Base-by-base conservation (phyloP, 148 eudicot genomes). In the Vaccinium vitisidaea region DNA sequence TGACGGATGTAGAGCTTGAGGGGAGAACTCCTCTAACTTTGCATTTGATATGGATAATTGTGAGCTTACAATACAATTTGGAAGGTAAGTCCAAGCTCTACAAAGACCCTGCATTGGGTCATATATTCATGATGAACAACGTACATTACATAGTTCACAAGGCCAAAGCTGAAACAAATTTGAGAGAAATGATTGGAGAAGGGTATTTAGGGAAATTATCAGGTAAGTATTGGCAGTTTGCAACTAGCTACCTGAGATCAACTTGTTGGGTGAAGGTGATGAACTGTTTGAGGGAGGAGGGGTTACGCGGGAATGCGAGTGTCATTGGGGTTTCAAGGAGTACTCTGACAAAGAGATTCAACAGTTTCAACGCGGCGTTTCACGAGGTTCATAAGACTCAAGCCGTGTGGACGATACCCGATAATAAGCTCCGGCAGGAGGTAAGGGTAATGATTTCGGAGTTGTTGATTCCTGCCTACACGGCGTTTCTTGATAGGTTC, bases 381-480 rank as follows among this genome's bases (percentile, higher is more conserved):
- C 97, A 93, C 78, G 98, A 95, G 90, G 94, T 95, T 61, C 97
- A 93, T 74, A 87, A 92, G 88, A 92, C 91, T 74, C 98, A 93
- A 32, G 87, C 97, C 4, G 83, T 85, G 4, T 95, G 98, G 98
- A 74, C 90, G 49, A 84, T 95, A 46, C 95, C 97, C 0, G 95
- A 95, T 80, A 80, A 83, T 5, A 95, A 95, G 89, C 94, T 95
- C 4, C 87, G 93, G 0, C 97, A 95, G 79, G 98, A 95, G 87
- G 87, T 95, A 25, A 85, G 93, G 77, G 90, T 95, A 86, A 92
- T 97, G 0, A 93, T 95, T 59, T 88, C 93, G 0, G 98, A 93
- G 92, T 85, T 85, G 88, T 69, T 95, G 84, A 89, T 95, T 59
- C 98, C 98, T 0, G 98, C 98, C 27, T 95, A 95, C 73, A 80